Evolutionary conservation across 225 moss, liverwort and hornwort species (phyloP).

Genomic region (Anthoceros angustus): DNA sequence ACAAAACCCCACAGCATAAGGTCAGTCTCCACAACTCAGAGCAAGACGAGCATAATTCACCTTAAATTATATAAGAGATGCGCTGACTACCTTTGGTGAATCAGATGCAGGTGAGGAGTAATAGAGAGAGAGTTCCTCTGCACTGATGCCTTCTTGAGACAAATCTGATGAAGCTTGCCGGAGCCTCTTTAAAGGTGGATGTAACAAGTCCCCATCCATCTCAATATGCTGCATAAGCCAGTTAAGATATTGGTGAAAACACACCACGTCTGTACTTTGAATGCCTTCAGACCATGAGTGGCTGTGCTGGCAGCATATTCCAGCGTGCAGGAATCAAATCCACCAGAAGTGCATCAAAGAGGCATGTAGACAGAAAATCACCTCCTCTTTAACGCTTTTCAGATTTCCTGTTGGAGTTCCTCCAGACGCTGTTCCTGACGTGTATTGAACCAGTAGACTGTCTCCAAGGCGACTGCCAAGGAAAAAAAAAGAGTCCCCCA

Average conservation of each 20-base stretch:
- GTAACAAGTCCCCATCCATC: slow-evolving; percentile 33
- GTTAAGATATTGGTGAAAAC: background rate
- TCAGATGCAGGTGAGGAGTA: slow-evolving; percentile 59
- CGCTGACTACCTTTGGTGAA: slow-evolving; percentile 34
- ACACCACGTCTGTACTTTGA: background rate
- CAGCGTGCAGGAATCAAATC: background rate
- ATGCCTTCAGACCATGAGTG: too few relatives aligned
- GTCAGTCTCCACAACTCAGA: background rate
- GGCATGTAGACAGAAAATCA: slow-evolving; percentile 18
- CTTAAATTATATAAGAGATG: slow-evolving; percentile 6
- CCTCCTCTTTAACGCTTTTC: slow-evolving; percentile 52
- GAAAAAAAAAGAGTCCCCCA: slow-evolving; percentile 83
- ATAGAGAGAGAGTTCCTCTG: slow-evolving; percentile 87
- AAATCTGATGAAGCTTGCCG: slow-evolving; percentile 47
- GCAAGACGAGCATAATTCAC: background rate
- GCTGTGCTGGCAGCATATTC: too few relatives aligned
- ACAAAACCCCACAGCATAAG: slow-evolving; percentile 11
- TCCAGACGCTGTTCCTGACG: slow-evolving; percentile 34
- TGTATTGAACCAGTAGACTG: slow-evolving; percentile 86
- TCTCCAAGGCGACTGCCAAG: slow-evolving; percentile 96
- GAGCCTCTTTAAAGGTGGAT: slow-evolving; percentile 54
- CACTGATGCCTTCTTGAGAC: slow-evolving; percentile 58
- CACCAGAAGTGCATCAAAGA: slow-evolving; percentile 2
- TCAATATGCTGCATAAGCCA: slow-evolving; percentile 21
- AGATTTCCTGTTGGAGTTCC: slow-evolving; percentile 29